These are phyloP conservation scores for Pleurotus ostreatus DNA, from an alignment of 768 basidiomycete species.

Conservation along the genomic window DNA sequence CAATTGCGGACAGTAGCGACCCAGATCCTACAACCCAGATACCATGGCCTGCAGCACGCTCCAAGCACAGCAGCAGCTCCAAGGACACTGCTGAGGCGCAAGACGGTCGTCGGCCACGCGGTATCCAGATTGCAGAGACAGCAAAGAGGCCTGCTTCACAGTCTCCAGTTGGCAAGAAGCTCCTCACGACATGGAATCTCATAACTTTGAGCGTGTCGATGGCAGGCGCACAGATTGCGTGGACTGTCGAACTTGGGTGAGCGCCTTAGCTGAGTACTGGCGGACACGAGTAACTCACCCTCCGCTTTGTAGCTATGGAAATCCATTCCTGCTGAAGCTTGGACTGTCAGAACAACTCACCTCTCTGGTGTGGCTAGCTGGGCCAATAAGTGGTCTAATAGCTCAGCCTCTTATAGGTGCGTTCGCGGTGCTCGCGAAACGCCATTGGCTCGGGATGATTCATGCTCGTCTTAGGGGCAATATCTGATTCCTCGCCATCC, in stretches of 20 bases:
- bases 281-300: conserved; percentile 9
- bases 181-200: conserved; percentile 62
- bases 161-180: conserved; percentile 28
- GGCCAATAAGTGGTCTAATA: conserved; percentile 91
- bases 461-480: conserved; percentile 61
- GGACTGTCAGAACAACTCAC: conserved; percentile 85
- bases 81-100: conserved; percentile 12
- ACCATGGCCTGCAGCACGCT: conserved; percentile 57
- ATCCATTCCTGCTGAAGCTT: conserved; percentile 76
- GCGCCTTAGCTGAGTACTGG: neutral
- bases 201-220: conserved; percentile 86
- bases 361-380: conserved; percentile 91
- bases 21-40: conserved; percentile 76
- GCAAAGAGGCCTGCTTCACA: conserved; percentile 17
- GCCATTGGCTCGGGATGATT: conserved; percentile 14
- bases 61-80: conserved; percentile 7
- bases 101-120: conserved; percentile 8
- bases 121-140: neutral
- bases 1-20: conserved; percentile 53
- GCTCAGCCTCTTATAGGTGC: conserved; percentile 97
- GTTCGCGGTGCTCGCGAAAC: conserved; percentile 14
- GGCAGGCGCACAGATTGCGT: conserved; percentile 92
- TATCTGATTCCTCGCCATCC: conserved; percentile 91
- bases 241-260: conserved; percentile 94
- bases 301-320: conserved; percentile 73